Base-by-base conservation (phyloP, 177 flowering plant species). In the Vitis hybrid region DNA sequence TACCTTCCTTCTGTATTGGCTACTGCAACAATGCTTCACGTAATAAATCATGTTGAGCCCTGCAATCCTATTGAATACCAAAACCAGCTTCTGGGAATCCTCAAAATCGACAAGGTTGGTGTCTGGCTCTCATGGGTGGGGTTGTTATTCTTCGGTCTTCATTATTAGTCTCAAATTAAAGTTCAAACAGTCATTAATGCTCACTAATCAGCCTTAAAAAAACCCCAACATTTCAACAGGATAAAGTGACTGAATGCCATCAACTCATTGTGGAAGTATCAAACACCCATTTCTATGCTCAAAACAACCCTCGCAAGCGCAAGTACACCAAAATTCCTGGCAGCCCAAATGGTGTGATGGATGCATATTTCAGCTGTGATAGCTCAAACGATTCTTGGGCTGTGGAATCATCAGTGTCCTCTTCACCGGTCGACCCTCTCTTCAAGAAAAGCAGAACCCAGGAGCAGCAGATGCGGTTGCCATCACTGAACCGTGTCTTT, bases 1-100 rank as follows among this genome's bases (percentile, higher is more conserved):
- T 89, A 65, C 75, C 77, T 73, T 40, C 87, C 93, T 9, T 87
- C 90, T 65, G 81, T 78, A 3, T 19, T 81, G 71, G 87, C 87
- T 65, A 68, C 83, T 35, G 78, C 84, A 10, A 74, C 83, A 52
- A 80, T 79, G 80, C 71, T 84, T 76, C 81, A 71, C 58, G 76
- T 77, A 54, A 79, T 84, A 46, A 75, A 72, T 52, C 73, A 75
- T 52, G 61, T 80, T 46, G 81, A 81, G 65, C 78, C 79, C 7
- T 52, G 68, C 56, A 64, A 78, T 54, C 50, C 73, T 46, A 32
- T 64, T n/a, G 81, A 77, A 4, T 75, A 79, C 66, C 77, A 85
- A 64, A 78, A 75, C 63, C 85, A 84, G 82, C 84, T 89, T 60
- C 78, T 85, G 71, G 76, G 70, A 68, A 80, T 83, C 12, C 85